A percentile compares a stretch with the other conserved stretches of the same genome.
phyloP scores from a whole-genome alignment of 2,329 filamentous ascomycete species.

The Ilyonectria robusta region DNA sequence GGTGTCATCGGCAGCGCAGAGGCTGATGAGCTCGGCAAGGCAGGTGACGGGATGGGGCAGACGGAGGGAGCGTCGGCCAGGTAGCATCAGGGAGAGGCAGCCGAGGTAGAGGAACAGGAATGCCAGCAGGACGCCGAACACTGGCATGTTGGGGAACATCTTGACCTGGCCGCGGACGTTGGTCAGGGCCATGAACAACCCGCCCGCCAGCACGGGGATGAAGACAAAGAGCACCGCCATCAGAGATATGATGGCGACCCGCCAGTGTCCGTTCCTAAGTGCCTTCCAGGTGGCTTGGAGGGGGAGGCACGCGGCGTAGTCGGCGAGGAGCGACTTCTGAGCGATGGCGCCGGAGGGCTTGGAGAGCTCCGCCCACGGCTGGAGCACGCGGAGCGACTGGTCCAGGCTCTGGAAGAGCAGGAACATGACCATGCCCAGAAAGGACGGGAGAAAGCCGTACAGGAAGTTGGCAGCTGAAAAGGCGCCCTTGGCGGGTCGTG shows the following conservation, averaged over 20 bases:
- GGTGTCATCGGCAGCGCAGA: slow-evolving; percentile 80
- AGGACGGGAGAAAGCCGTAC: slow-evolving; percentile 81
- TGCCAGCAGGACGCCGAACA: slow-evolving; percentile 80
- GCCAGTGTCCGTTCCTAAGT: slow-evolving; percentile 72
- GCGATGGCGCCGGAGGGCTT: slow-evolving; percentile 72
- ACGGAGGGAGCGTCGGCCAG: slow-evolving; percentile 71
- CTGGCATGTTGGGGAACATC: slow-evolving; percentile 81
- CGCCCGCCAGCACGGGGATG: slow-evolving; percentile 78
- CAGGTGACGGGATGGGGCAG: slow-evolving; percentile 82
- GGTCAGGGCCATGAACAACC: slow-evolving; percentile 81
- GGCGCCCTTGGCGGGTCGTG: slow-evolving; percentile 71
- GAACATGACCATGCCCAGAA: slow-evolving; percentile 77
- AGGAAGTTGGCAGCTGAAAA: slow-evolving; percentile 93
- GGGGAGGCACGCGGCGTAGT: slow-evolving; percentile 78
- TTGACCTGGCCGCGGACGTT: slow-evolving; percentile 64
- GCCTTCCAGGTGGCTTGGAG: slow-evolving; percentile 72
- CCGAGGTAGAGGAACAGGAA: slow-evolving; percentile 79
- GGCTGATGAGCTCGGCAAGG: slow-evolving; percentile 83
- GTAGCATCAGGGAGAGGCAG: slow-evolving; percentile 74
- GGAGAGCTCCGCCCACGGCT: slow-evolving; percentile 77
- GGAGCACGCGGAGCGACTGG: slow-evolving; percentile 74
- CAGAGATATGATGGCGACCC: slow-evolving; percentile 73
- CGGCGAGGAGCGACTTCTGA: slow-evolving; percentile 75
- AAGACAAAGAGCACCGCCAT: slow-evolving; percentile 72
- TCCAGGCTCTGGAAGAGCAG: slow-evolving; percentile 78